Percentiles rank a stretch among this genome's conserved stretches.
These are phyloP conservation scores for Suillus tomentosus DNA, from an alignment of 768 basidiomycete species.

Conservation along the genomic window DNA sequence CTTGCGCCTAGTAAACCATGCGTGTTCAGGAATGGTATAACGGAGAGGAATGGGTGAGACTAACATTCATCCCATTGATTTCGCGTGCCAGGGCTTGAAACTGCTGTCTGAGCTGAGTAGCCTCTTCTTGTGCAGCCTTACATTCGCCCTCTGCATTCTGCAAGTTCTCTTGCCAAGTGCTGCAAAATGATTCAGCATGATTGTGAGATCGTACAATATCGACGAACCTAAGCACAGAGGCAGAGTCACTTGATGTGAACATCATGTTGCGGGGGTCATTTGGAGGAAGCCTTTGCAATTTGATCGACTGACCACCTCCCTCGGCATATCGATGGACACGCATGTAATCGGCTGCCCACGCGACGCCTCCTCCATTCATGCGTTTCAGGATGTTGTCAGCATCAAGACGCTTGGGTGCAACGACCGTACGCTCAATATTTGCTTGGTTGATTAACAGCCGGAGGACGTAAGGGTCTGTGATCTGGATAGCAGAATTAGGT, in stretches of 20 bases:
- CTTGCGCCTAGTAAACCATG: slow-evolving; percentile 19
- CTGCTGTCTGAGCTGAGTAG: slow-evolving; percentile 29
- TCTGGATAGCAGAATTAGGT: slow-evolving; percentile 42
- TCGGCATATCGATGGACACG: slow-evolving; percentile 64
- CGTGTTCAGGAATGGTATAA: background rate
- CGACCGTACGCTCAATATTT: slow-evolving; percentile 69
- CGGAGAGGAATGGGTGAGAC: slow-evolving; percentile 11
- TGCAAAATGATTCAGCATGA: slow-evolving; percentile 24
- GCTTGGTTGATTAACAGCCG: slow-evolving; percentile 80
- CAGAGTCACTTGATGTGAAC: slow-evolving; percentile 54
- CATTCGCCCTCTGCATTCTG: slow-evolving; percentile 41
- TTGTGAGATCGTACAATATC: slow-evolving; percentile 4
- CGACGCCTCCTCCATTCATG: slow-evolving; percentile 52
- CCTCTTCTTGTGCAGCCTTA: slow-evolving; percentile 28
- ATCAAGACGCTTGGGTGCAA: slow-evolving; percentile 63
- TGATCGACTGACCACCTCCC: slow-evolving; percentile 62
- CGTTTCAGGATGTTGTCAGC: slow-evolving; percentile 55
- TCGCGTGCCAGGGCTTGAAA: slow-evolving; percentile 33
- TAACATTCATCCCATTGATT: slow-evolving; percentile 38
- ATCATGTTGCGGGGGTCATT: slow-evolving; percentile 47
- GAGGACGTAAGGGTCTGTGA: slow-evolving; percentile 70
- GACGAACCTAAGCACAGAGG: slow-evolving; percentile 48
- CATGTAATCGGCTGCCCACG: slow-evolving; percentile 66
- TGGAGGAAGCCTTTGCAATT: slow-evolving; percentile 31
- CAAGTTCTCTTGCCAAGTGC: slow-evolving; percentile 48